phyloP scores from a whole-genome alignment of 352 stramenopile genomes.

The Pythium folliculosum region DNA sequence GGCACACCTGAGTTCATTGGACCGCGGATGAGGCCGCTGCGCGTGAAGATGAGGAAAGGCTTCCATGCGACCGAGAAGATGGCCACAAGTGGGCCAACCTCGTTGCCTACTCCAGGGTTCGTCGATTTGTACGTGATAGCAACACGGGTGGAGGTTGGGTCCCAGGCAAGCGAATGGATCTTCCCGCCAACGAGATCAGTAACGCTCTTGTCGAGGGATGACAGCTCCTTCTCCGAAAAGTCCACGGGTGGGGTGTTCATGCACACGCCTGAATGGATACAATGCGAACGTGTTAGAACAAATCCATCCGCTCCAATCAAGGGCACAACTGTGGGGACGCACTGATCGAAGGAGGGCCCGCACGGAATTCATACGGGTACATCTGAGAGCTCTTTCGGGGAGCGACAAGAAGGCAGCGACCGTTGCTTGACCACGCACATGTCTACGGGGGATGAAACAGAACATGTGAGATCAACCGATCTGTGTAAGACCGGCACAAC shows the following conservation, averaged over 20 bases:
- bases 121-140: slow-evolving; percentile 56
- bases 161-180: slow-evolving; percentile 64
- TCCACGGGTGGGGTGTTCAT: slow-evolving; percentile 74
- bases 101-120: slow-evolving; percentile 18
- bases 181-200: slow-evolving; percentile 68
- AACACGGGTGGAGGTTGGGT: slow-evolving; percentile 65
- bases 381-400: slow-evolving; percentile 56
- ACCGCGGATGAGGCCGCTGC: slow-evolving; percentile 35
- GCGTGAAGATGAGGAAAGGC: slow-evolving; percentile 78
- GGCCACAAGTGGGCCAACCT: slow-evolving; percentile 54
- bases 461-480: not conserved
- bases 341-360: slow-evolving; percentile 63
- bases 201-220: slow-evolving; percentile 61
- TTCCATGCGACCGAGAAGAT: slow-evolving; percentile 73
- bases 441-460: slow-evolving; percentile 32
- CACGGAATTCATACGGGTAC: slow-evolving; percentile 74
- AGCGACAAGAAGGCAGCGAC: slow-evolving; percentile 64
- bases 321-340: not conserved
- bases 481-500: not conserved
- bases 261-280: slow-evolving; percentile 47
- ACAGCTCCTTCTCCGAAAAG: slow-evolving; percentile 61
- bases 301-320: not conserved
- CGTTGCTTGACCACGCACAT: slow-evolving; percentile 75
- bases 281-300: not conserved
- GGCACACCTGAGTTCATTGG: slow-evolving; percentile 61